Evolutionary conservation across 164 flowering plant species (phyloP).

Genomic region (Aristolochia fimbriata): DNA sequence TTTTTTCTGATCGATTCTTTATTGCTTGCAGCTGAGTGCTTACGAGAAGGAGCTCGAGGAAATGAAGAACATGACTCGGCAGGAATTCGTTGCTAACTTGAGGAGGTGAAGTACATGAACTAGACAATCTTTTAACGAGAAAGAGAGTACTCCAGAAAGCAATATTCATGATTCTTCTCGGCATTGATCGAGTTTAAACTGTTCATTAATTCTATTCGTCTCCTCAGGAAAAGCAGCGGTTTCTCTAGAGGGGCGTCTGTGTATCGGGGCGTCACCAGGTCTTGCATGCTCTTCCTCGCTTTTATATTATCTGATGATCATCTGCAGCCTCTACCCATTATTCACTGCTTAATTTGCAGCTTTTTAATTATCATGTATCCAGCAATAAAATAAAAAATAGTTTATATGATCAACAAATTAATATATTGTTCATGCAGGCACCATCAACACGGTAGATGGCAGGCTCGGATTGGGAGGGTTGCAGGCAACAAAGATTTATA

Average conservation of each 20-base stretch:
- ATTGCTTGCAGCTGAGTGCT: conserved; percentile 32
- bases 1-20: neutral
- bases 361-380: too few species aligned
- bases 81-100: conserved; percentile 79
- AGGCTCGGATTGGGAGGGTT: conserved; percentile 88
- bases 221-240: conserved; percentile 88
- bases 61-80: conserved; percentile 83
- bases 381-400: too few species aligned
- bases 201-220: too few species aligned
- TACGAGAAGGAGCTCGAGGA: conserved; percentile 82
- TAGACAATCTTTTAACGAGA: too few species aligned
- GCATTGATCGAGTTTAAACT: too few species aligned
- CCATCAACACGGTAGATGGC: conserved; percentile 95
- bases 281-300: neutral
- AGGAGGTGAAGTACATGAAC: conserved; percentile 77
- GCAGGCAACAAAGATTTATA: conserved; percentile 96
- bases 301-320: too few species aligned
- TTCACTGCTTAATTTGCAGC: conserved; percentile 33
- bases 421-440: conserved; percentile 58
- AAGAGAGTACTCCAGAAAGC: too few species aligned
- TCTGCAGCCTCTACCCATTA: conserved; percentile 23
- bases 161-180: too few species aligned
- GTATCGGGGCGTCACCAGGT: conserved; percentile 95
- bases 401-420: too few species aligned
- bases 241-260: conserved; percentile 92